Evolutionary conservation across 2,329 filamentous ascomycete species (phyloP), one percentile per base, ranked within the genome.

Genomic region (Ascocoryne sarcoides): DNA sequence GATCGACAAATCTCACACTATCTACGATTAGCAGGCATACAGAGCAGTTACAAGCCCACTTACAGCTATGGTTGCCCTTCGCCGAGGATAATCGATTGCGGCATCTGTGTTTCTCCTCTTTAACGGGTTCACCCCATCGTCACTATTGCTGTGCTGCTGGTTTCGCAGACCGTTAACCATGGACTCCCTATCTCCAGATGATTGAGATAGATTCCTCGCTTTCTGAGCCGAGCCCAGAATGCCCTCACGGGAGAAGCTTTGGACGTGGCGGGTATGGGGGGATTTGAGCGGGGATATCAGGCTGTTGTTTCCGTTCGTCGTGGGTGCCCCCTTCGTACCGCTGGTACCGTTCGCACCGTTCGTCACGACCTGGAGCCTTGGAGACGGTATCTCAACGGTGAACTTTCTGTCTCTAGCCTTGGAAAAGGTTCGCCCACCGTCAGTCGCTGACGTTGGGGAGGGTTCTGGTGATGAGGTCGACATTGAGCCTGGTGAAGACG

Each of bases 1-100:
- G 84, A 85, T 14, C 84, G 80, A 57, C 84, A 88, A 43, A 88
- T 83, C 58, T 89, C 83, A 61, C 84, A 89, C 82, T 87, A 40
- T 9, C 29, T 39, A 32, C 17, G 42, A 32, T 53, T 23, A 53
- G 43, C 38, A 39, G 36, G 28, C 34, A 46, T 20, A 10, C 19
- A 7, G 9, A 21, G 15, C 23, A 19, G n/a, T 35, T 7, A 32
- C 45, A 29, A 9, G 19, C 17, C 8, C 36, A 67, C 75, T 50
- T 70, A 81, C 76, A 51, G 77, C 77, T 54, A 82, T 82, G 19
- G 75, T 81, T 30, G 77, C 77, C 56, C 77, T 68, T 49, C 77
- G 66, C 49, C 77, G 68, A 12, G 77, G 77, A 55, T 81, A 82
- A 57, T 81, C 76, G 35, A 79, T 65, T 14, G 70, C 71, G 26